These are phyloP conservation scores for Phoma herbarum DNA, from an alignment of 2,329 filamentous ascomycete genomes.

Conservation along the genomic window DNA sequence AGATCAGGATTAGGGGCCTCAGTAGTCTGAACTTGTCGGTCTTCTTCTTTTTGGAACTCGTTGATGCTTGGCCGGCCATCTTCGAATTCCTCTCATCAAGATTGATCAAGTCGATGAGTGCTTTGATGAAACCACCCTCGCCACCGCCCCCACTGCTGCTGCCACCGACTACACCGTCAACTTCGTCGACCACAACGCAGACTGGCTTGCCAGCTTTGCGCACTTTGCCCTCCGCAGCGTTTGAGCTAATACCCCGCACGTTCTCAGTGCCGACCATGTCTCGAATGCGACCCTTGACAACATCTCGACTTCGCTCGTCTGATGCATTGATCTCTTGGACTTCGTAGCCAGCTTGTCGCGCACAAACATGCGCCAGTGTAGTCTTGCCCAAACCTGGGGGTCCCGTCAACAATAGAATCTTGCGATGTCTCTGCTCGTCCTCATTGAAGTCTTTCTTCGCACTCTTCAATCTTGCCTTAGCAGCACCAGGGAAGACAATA, in stretches of 20 bases:
- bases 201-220: constrained; percentile 83
- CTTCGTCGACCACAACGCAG: constrained; percentile 95
- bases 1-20: constrained; percentile 90
- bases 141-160: constrained; percentile 70
- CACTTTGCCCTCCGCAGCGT: constrained; percentile 62
- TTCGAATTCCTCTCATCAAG: constrained; percentile 82
- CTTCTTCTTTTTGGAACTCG: constrained; percentile 66
- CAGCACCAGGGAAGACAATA: constrained; percentile 84
- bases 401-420: constrained; percentile 88
- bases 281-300: constrained; percentile 89
- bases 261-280: constrained; percentile 95
- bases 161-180: constrained; percentile 90
- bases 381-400: constrained; percentile 96
- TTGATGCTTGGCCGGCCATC: constrained; percentile 44
- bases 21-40: constrained; percentile 87
- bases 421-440: constrained; percentile 81
- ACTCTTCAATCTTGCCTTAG: constrained; percentile 63
- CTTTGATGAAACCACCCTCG: constrained; percentile 95
- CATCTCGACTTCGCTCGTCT: constrained; percentile 87
- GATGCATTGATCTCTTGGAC: constrained; percentile 98
- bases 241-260: constrained; percentile 75
- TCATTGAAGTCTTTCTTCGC: constrained; percentile 60
- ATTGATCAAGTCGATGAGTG: constrained; percentile 87
- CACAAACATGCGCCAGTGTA: constrained; percentile 94
- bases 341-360: constrained; percentile 93